Base-by-base conservation (phyloP, 2,329 filamentous ascomycete genomes). In the Fusarium sp. region DNA sequence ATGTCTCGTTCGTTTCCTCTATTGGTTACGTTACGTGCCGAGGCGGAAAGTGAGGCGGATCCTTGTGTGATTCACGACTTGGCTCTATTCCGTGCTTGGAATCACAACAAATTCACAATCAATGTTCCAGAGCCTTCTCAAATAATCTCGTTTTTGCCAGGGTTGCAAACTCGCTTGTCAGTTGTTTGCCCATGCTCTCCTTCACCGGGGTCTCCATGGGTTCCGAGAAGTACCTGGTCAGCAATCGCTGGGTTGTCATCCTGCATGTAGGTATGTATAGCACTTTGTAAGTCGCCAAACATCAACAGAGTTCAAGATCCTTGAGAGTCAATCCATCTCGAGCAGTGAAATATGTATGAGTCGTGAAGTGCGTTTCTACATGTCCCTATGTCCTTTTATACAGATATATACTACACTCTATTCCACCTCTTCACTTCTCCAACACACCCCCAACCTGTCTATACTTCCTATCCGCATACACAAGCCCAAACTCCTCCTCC, bases 401-500 rank as follows among this genome's bases (percentile, higher is more conserved):
- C 40, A 74, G 27, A 11, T 64, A 46, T 73, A 71, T 27, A 63
- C 31, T 66, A 73, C 70, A 74, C 42, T 65, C 66, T 67, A 71
- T 59, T 10, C 42, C 29, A 62, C 27, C 31, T 66, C 22, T 63
- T 70, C 66, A 74, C 58, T 71, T 71, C 31, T 72, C 69, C 58
- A 86, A 80, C 11, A 81, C 79, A 4, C 73, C 76, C 14, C 85
- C 85, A 22, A 86, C 73, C 66, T 82, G 82, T 55, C 87, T 82
- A 73, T 88, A 89, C 70, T 76, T 82, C 64, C 87, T 80, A 79
- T 89, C 85, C 55, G 85, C 85, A 77, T 89, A 88, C 24, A 85
- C 79, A 73, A 89, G 78, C 17, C 84, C 86, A 75, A 87, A 86
- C 4, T 79, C 79, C n/a, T 80, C 77, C 31, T 67, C 75, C 24